A percentile compares a stretch with the other conserved stretches of the same genome.
Evolutionary conservation across 768 basidiomycete genomes (phyloP).

Genomic region (Rhodosporidiobolus odoratus): DNA sequence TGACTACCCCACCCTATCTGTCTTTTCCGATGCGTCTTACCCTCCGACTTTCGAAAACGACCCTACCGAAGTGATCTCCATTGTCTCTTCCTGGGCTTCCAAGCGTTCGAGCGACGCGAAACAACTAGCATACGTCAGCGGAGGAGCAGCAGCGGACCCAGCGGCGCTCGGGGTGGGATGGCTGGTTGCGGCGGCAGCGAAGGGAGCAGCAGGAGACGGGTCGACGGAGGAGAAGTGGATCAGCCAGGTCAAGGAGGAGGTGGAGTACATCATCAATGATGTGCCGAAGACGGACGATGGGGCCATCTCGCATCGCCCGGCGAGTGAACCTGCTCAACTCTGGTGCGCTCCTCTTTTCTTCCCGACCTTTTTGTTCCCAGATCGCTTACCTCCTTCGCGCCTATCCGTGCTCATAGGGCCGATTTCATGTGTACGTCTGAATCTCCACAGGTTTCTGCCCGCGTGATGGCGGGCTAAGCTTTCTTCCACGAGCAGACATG

Average conservation of each 20-base stretch:
- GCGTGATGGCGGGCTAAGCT: not conserved
- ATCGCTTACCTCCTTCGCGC: not conserved
- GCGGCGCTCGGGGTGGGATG: slow-evolving; percentile 47
- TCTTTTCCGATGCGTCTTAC: slow-evolving; percentile 46
- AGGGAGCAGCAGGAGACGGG: slow-evolving; percentile 63
- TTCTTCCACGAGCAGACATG: too few relatives aligned
- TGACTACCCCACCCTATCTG: slow-evolving; percentile 52
- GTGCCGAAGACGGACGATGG: slow-evolving; percentile 63
- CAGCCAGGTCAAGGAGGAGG: slow-evolving; percentile 53
- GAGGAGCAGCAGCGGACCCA: slow-evolving; percentile 65
- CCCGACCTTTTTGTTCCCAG: not conserved
- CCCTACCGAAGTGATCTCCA: slow-evolving; percentile 43
- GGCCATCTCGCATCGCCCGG: slow-evolving; percentile 67
- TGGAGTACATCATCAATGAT: slow-evolving; percentile 57
- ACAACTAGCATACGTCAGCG: slow-evolving; percentile 56
- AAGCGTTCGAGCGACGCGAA: slow-evolving; percentile 42
- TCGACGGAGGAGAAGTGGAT: slow-evolving; percentile 56
- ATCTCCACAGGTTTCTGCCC: slow-evolving; percentile 48
- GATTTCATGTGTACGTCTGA: slow-evolving; percentile 56
- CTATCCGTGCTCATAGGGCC: slow-evolving; percentile 15
- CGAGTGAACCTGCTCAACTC: slow-evolving; percentile 44
- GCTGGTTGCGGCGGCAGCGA: slow-evolving; percentile 20
- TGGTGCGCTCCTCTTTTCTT: slow-evolving; percentile 56
- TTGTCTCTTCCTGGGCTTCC: slow-evolving; percentile 54
- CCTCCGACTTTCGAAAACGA: slow-evolving; percentile 5